Evolutionary conservation across 2,329 filamentous ascomycete genomes (phyloP), one percentile per base, ranked within the genome.

Genomic region (Fusarium goolgardi): DNA sequence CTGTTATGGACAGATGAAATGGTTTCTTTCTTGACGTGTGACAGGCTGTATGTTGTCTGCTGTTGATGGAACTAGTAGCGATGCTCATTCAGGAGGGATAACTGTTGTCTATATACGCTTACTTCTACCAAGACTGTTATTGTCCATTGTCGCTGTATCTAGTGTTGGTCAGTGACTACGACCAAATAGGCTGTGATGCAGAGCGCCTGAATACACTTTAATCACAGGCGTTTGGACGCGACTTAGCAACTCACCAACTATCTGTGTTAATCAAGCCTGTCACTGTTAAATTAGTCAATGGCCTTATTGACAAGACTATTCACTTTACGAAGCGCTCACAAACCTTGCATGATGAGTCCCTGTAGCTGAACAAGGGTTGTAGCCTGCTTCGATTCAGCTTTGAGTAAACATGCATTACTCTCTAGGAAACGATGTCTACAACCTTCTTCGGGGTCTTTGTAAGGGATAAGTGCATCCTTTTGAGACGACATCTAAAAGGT

Each of bases 211-310:
- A 12, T 20, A 12, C 6, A 20, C 11, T 20, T 37, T 3, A 20
- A 37, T 20, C n/a, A 37, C n/a, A 3, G 6, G 35, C 20, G 3
- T 16, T 32, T 16, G 15, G 31, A 32, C 31, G 6, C 31, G 15
- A 11, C 3, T 29, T 16, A 32, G 16, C 13, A 16, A 32, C 31
- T 37, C 35, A 20, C n/a, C 1, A n/a, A 37, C 6, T 20, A 2
- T 6, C 11, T 20, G 5, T 7, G n/a, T 37, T n/a, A 37, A 3
- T 37, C 35, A 37, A n/a, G 10, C 5, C 18, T 37, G 18, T 4
- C 10, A n/a, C 1, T 13, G n/a, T 11, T 6, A 10, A 1, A 0
- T 37, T n/a, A 9, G 5, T 37, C n/a, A 1, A 11, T 11, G n/a
- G 10, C 35, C n/a, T 4, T 3, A 20, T 37, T 2, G 10, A n/a